phyloP scores from a whole-genome alignment of 257 asterid species.

The Schizonepeta tenuifolia region DNA sequence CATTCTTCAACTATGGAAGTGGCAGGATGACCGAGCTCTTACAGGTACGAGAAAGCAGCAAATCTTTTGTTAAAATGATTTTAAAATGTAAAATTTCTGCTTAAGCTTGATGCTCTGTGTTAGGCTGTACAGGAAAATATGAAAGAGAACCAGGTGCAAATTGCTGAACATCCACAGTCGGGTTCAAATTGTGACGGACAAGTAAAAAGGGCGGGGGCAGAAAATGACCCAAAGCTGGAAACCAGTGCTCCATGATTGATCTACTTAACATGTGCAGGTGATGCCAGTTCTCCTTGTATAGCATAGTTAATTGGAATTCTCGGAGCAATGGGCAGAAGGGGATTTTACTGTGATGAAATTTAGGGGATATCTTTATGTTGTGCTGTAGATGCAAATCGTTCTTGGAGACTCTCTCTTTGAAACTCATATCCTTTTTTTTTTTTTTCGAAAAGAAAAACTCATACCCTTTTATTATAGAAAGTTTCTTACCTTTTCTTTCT shows the following conservation, averaged over 20 bases:
- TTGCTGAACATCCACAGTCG: conserved; percentile 37
- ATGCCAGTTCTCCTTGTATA: conserved; percentile 30
- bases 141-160: conserved; percentile 51
- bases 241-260: conserved; percentile 31
- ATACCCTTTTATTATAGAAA: neutral
- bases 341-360: conserved; percentile 9
- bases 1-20: conserved; percentile 51
- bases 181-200: conserved; percentile 29
- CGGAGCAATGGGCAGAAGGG: conserved; percentile 22
- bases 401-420: conserved; percentile 9
- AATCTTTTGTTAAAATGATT: neutral
- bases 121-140: conserved; percentile 88
- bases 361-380: conserved; percentile 19
- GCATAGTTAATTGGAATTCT: neutral
- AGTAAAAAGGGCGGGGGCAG: conserved; percentile 29
- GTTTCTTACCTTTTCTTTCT: neutral
- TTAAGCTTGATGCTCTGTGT: conserved; percentile 29
- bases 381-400: conserved; percentile 24
- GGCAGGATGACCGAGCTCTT: conserved; percentile 95
- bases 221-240: conserved; percentile 31
- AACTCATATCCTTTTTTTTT: neutral
- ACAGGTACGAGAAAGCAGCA: conserved; percentile 50
- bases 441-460: neutral
- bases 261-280: neutral
- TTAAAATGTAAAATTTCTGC: neutral